Base-by-base conservation (phyloP, 257 asterid genomes). In the Plantago elongata region DNA sequence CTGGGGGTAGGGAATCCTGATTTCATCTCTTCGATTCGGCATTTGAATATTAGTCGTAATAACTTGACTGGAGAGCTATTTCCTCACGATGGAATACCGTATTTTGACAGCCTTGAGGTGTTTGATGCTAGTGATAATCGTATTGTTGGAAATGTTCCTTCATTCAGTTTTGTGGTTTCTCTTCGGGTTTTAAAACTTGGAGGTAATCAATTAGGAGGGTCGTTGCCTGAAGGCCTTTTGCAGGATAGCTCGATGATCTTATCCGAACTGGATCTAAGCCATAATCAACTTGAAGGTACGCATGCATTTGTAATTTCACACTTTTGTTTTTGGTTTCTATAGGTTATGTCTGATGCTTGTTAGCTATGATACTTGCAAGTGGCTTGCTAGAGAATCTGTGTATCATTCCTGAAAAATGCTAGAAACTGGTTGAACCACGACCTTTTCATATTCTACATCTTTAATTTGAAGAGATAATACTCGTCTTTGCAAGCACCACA, bases 11-110 rank as follows among this genome's bases (percentile, higher is more conserved):
- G 88, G 43, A 65, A 68, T 52, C 69, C 92, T 0, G 77, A 77
- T 60, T 89, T 89, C 17, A 66, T 84, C 57, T 81, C 92, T 13
- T 81, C 89, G 13, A 62, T 89, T 69, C 70, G 13, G 50, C 75
- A 81, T 73, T 57, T 89, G 68, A 89, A 89, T 70, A 63, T 84
- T 45, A 89, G 97, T 50, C 44, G 66, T 45, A 87, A 89, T 72
- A 75, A 65, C 70, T 62, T 89, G 81, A 74, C 78, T 7, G 92
- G 89, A 5, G 85, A 81, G 74, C 89, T 89, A 5, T 89, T 89
- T 73, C 80, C 94, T 61, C 95, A 84, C 10, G 97, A 86, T 62
- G 97, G 97, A 55, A 86, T 89, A 69, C 87, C 97, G 4, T 89
- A 57, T 64, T 84, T 89, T 37, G 97, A 84, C 75, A 78, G 69